These are phyloP conservation scores for Cytospora schulzeri DNA, from an alignment of 2,329 filamentous ascomycete genomes.

Conservation along the genomic window DNA sequence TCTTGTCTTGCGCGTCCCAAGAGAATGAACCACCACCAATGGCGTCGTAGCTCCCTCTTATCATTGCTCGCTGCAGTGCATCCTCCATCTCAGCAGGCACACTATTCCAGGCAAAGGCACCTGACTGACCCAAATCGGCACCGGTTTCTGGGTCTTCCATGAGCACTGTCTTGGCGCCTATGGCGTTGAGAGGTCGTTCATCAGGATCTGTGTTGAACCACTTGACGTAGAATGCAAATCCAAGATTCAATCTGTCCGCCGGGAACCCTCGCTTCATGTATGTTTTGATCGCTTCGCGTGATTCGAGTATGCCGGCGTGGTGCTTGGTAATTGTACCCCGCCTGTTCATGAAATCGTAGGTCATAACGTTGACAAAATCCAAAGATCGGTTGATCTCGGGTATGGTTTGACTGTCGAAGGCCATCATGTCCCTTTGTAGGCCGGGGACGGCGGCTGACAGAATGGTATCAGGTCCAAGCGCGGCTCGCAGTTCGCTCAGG, in stretches of 20 bases:
- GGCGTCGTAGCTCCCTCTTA: constrained; percentile 57
- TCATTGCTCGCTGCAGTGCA: constrained; percentile 61
- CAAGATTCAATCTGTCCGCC: constrained; percentile 61
- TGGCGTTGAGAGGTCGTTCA: constrained; percentile 10
- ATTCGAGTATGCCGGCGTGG: constrained; percentile 60
- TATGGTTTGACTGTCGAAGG: constrained; percentile 58
- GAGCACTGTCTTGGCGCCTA: constrained; percentile 60
- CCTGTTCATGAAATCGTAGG: constrained; percentile 72
- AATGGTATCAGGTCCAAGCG: constrained; percentile 58
- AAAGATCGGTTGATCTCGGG: constrained; percentile 60
- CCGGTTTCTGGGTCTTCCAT: constrained; percentile 63
- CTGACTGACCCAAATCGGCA: constrained; percentile 55
- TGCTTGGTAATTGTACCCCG: constrained; percentile 66
- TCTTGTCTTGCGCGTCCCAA: constrained; percentile 58
- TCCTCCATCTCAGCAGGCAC: constrained; percentile 53
- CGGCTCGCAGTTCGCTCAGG: constrained; percentile 58
- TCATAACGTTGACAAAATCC: constrained; percentile 62
- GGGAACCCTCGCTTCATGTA: constrained; percentile 61
- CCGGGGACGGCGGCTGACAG: constrained; percentile 70
- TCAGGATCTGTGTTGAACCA: constrained; percentile 60
- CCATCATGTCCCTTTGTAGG: constrained; percentile 66
- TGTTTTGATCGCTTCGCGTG: constrained; percentile 55
- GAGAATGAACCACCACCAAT: constrained; percentile 66
- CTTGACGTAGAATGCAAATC: constrained; percentile 70
- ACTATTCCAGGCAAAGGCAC: constrained; percentile 60